Conservation (phyloP, 2,329 filamentous ascomycete genomes). For the Acephala macrosclerotiorum region DNA sequence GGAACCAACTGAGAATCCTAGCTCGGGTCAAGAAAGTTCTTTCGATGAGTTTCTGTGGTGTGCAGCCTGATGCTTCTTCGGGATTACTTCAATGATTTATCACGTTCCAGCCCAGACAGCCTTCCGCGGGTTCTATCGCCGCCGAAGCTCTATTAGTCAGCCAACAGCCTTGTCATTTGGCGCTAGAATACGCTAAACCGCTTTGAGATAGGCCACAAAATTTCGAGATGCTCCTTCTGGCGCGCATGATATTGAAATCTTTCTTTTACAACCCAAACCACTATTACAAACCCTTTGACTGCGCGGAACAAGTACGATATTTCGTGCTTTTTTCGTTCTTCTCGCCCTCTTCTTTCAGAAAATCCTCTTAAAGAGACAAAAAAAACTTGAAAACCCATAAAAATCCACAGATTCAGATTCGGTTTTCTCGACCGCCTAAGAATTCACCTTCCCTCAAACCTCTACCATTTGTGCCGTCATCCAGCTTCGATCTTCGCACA, state of each 20-base stretch:
- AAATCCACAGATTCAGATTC: conserved; percentile 40
- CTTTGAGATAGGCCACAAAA: conserved; percentile 25
- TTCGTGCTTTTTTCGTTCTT: conserved; percentile 47
- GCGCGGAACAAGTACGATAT: conserved; percentile 44
- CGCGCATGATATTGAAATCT: conserved; percentile 29
- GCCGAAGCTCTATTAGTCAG: conserved; percentile 1
- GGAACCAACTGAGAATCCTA: neutral
- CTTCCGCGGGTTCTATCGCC: neutral
- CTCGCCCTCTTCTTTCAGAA: conserved; percentile 44
- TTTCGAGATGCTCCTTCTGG: conserved; percentile 25
- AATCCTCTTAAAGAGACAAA: conserved; percentile 44
- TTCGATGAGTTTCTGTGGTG: conserved; percentile 27
- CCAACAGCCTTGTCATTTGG: conserved; percentile 2
- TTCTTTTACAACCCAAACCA: conserved; percentile 30
- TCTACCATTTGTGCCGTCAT: conserved; percentile 29
- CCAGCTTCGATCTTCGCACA: conserved; percentile 35
- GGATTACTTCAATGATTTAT: conserved; percentile 7
- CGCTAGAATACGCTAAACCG: conserved; percentile 9
- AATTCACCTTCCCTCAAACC: conserved; percentile 33
- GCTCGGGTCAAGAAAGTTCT: neutral
- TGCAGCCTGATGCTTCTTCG: conserved; percentile 10
- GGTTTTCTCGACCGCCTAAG: conserved; percentile 38
- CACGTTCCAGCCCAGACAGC: conserved; percentile 9
- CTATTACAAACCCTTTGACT: conserved; percentile 35
- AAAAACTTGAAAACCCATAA: conserved; percentile 49